phyloP scores from a whole-genome alignment of 2,329 filamentous ascomycete species.

The Diaporthe vaccinii region DNA sequence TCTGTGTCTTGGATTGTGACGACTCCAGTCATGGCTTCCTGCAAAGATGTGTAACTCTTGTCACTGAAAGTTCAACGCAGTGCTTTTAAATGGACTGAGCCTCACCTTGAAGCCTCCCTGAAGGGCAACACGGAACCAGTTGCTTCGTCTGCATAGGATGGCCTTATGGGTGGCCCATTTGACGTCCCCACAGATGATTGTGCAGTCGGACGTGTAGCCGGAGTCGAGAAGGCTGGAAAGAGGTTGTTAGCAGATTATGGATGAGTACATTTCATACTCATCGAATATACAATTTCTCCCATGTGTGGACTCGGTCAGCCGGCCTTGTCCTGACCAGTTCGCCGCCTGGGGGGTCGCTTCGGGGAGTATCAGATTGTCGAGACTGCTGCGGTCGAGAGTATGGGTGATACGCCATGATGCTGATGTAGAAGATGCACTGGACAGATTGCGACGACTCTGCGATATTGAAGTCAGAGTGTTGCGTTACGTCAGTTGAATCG shows the following conservation, averaged over 20 bases:
- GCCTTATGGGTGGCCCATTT: background rate
- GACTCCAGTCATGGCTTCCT: background rate
- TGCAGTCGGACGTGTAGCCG: background rate
- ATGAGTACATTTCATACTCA: too few species aligned
- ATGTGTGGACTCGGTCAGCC: background rate
- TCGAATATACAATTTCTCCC: background rate
- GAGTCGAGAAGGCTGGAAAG: background rate
- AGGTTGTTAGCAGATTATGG: background rate
- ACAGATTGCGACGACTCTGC: too few species aligned
- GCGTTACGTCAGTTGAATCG: too few species aligned
- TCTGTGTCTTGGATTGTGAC: background rate
- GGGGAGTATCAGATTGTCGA: too few species aligned
- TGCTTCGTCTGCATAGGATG: background rate
- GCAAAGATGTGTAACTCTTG: rapidly evolving
- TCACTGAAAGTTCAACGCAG: background rate
- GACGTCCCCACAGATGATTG: background rate
- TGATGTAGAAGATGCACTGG: too few species aligned
- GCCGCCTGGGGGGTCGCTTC: background rate
- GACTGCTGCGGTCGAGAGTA: too few species aligned
- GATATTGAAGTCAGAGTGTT: too few species aligned
- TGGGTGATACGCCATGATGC: too few species aligned
- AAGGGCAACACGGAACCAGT: background rate
- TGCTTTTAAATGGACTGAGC: too few species aligned
- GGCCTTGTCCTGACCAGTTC: background rate
- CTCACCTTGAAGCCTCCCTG: background rate